Evolutionary conservation across 495 filamentous ascomycete genomes (phyloP), one percentile per base, ranked within the genome.

Genomic region (Neurospora discreta): DNA sequence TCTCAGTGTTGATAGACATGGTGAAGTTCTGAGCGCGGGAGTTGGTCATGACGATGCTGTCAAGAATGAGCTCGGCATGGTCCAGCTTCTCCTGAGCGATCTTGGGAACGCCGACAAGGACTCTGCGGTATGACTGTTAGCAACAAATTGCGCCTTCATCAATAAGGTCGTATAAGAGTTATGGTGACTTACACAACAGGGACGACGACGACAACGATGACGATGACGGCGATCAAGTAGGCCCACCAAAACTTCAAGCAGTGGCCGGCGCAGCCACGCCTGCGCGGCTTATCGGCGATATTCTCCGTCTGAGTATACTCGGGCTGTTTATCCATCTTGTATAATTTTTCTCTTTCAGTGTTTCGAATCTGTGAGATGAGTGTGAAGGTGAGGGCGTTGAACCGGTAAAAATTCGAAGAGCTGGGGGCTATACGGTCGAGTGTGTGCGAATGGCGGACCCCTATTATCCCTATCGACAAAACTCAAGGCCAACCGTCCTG

Each of bases 1-100:
- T 84, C 40, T 84, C 85, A 70, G 87, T 88, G 73, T 86, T 84
- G 74, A 85, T 85, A 70, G 84, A 77, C 73, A 94, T 83, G 69
- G 84, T 80, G 74, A 93, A 81, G 33, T 84, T 86, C 16, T 87
- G 77, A 8, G 88, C 79, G 38, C 86, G 81, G 3, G 91, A 90
- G 39, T 90, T 79, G 65, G 84, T 84, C 78, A 93, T 82, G 13
- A 82, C 68, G 75, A 93, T 86, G 68, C 81, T 77, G 18, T 85
- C 84, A 75, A 94, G 80, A 33, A 83, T 82, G 60, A 94, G 83
- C 18, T 83, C 85, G 23, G 92, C 89, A 26, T 87, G 79, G 74
- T 92, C 86, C 72, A 94, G 84, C 77, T 89, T 88, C 65, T 81
- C 43, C 78, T 94, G 91, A 30, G 91, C 90, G 71, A 92, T 91